These are phyloP conservation scores for Trichoderma citrinoviride DNA, from an alignment of 2,329 filamentous ascomycete species.

Conservation along the genomic window DNA sequence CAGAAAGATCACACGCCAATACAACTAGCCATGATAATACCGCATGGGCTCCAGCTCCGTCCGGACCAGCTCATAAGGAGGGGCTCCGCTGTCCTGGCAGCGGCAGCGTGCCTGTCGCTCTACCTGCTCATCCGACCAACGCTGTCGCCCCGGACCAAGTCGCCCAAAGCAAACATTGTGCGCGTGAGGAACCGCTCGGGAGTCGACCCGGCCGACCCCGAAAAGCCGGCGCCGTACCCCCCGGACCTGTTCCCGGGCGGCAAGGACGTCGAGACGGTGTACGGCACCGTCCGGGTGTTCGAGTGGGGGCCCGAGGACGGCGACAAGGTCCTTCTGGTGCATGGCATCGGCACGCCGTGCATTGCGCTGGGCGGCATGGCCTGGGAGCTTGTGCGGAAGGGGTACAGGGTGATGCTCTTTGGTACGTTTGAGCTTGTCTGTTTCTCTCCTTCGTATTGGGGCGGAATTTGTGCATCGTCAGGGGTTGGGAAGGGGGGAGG, in stretches of 20 bases:
- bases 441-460: not conserved
- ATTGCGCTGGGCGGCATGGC: slow-evolving; percentile 66
- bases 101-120: slow-evolving; percentile 36
- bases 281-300: slow-evolving; percentile 70
- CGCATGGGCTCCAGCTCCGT: slow-evolving; percentile 15
- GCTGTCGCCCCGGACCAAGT: slow-evolving; percentile 23
- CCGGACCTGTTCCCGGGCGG: slow-evolving; percentile 66
- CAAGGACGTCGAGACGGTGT: slow-evolving; percentile 66
- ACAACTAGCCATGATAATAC: slow-evolving; percentile 19
- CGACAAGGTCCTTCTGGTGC: slow-evolving; percentile 70
- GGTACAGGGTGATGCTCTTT: slow-evolving; percentile 77
- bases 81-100: slow-evolving; percentile 23
- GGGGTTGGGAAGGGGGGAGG: not conserved
- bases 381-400: slow-evolving; percentile 59
- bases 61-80: not conserved
- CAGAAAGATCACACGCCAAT: not conserved
- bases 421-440: slow-evolving; percentile 44
- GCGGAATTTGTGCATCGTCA: not conserved
- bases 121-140: slow-evolving; percentile 35
- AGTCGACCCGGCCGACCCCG: not conserved
- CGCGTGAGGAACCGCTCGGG: not conserved
- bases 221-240: slow-evolving; percentile 56
- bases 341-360: slow-evolving; percentile 79
- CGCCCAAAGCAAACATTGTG: slow-evolving; percentile 4
- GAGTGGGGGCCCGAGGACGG: slow-evolving; percentile 76